These are phyloP conservation scores for Cornus suecica DNA, from an alignment of 148 eudicot species.

Conservation along the genomic window DNA sequence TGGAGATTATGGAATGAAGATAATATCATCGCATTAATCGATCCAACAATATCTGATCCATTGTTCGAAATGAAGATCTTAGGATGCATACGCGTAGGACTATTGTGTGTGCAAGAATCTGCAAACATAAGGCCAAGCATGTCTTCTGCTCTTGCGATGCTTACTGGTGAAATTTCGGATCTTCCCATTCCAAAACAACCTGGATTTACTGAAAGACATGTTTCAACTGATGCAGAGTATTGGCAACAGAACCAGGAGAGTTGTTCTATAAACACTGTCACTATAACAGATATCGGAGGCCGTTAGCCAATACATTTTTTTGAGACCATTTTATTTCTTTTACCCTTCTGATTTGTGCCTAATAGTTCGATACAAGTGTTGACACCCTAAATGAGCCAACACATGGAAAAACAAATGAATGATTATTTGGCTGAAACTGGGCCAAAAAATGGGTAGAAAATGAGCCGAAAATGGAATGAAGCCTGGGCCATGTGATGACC, in stretches of 20 bases:
- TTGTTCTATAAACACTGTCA: neutral
- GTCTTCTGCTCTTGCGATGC: slow-evolving; percentile 35
- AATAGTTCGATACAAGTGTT: too few species aligned
- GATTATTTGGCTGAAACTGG: too few species aligned
- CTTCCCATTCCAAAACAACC: slow-evolving; percentile 28
- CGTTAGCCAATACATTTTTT: neutral
- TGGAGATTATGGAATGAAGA: slow-evolving; percentile 61
- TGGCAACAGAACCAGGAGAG: neutral
- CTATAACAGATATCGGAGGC: neutral
- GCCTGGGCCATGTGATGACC: too few species aligned
- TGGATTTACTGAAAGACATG: slow-evolving; percentile 17
- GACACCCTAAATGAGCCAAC: too few species aligned
- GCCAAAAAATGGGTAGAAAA: too few species aligned
- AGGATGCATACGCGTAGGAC: slow-evolving; percentile 41
- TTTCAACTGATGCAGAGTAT: neutral
- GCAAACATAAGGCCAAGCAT: slow-evolving; percentile 47
- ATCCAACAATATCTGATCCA: slow-evolving; percentile 19
- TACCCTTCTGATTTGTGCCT: too few species aligned
- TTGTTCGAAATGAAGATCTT: slow-evolving; percentile 22
- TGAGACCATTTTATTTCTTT: too few species aligned
- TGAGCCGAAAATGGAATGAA: too few species aligned
- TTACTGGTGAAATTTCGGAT: slow-evolving; percentile 22
- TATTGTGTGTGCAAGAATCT: slow-evolving; percentile 57
- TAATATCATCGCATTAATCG: slow-evolving; percentile 26
- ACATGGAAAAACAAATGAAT: too few species aligned